Evolutionary conservation across 129 eudicot genomes (phyloP), one percentile per base, ranked within the genome.

Genomic region (Scalesia atractyloides): DNA sequence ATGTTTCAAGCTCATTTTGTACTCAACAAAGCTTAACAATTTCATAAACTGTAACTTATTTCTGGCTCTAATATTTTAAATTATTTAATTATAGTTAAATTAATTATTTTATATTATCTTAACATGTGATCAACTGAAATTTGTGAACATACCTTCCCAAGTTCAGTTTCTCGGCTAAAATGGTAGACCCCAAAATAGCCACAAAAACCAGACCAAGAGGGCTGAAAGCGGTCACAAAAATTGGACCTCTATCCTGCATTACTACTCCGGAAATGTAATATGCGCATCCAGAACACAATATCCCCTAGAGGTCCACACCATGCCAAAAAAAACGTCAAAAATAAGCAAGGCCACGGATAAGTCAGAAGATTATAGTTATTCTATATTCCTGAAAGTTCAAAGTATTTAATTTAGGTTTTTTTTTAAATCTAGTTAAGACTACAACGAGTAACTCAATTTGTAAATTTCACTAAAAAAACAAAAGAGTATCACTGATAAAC

Each of bases 161-260:
- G 63, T 75, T 73, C 72, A 90, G 73, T 47, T 84, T 81, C 85
- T 94, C 97, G 0, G 89, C 75, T 44, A 94, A 61, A 43, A 86
- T 22, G 68, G 51, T 77, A 52, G 89, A 79, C 34, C 97, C 84
- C 84, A 90, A 12, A 66, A 90, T 57, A 22, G 99, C 97, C 39
- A 86, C 84, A 53, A 94, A 77, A 16, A 94, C 86, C 99, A 90
- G 86, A 62, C 66, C 62, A 39, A 94, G 82, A 26, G 97, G 99
- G 62, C 72, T 94, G 52, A 94, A 90, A 20, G 96, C 87, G 2
- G 99, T 86, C 49, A 94, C 97, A 61, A 94, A 90, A 77, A 94
- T 91, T 0, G 99, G 99, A 15, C 99, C 99, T 73, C 82, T 81
- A 43, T 71, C 80, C 60, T 86, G 83, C 97, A 94, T 88, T 51